phyloP scores from a whole-genome alignment of 2,329 filamentous ascomycete species.

The Fusarium scirpi region DNA sequence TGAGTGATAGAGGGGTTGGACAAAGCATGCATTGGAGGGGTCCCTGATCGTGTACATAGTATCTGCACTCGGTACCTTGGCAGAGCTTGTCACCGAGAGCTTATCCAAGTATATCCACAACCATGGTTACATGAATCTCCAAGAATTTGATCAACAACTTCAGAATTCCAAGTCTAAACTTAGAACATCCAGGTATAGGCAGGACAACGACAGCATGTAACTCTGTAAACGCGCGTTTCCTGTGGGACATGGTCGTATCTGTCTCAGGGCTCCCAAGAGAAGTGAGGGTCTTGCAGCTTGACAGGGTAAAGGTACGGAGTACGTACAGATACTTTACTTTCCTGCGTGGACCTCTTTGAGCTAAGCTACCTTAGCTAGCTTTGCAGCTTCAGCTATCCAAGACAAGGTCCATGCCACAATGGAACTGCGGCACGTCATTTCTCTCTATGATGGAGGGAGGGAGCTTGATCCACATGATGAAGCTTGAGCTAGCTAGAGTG shows the following conservation, averaged over 20 bases:
- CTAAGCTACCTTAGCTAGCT: conserved; percentile 7
- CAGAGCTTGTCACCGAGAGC: conserved; percentile 6
- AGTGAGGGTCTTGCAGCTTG: conserved; percentile 10
- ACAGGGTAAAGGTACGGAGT: background rate
- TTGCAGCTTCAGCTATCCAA: conserved; percentile 26
- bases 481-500: conserved; percentile 22
- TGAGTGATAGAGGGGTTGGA: conserved; percentile 7
- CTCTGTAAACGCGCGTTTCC: conserved; percentile 32
- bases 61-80: conserved; percentile 10
- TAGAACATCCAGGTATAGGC: conserved; percentile 1
- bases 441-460: conserved; percentile 17
- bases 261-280: conserved; percentile 10
- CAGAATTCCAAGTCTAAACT: conserved; percentile 14
- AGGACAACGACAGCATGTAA: conserved; percentile 14
- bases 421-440: conserved; percentile 44
- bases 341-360: conserved; percentile 8
- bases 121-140: background rate
- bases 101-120: conserved; percentile 19
- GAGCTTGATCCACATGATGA: conserved; percentile 34
- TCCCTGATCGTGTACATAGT: background rate
- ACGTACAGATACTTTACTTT: conserved; percentile 11
- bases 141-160: conserved; percentile 21
- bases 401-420: conserved; percentile 34
- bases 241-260: conserved; percentile 27
- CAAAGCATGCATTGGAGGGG: conserved; percentile 18